phyloP scores from a whole-genome alignment of 306 rosid species.

The Begonia fuchsioides region DNA sequence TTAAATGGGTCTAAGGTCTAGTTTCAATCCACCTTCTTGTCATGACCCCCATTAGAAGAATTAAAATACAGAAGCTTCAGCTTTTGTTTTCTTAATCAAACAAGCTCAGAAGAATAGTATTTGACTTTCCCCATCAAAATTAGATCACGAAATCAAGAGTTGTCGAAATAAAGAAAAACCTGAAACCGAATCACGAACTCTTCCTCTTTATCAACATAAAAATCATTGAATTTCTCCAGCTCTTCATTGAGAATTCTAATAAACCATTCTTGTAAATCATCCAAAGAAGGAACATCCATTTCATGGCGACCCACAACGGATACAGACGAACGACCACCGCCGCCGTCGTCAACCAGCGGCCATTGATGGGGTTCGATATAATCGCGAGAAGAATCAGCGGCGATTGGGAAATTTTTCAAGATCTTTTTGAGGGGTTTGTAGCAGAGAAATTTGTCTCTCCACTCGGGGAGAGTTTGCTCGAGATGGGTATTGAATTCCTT shows the following conservation, averaged over 20 bases:
- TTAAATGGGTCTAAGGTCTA: too few species aligned
- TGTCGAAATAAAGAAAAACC: constrained; percentile 26
- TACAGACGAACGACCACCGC: constrained; percentile 1
- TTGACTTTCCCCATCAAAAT: too few species aligned
- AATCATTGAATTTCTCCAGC: constrained; percentile 77
- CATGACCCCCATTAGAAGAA: too few species aligned
- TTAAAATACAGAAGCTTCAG: too few species aligned
- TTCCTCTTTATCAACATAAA: constrained; percentile 80
- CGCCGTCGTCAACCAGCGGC: neutral
- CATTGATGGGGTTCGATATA: constrained; percentile 12
- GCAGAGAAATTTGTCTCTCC: constrained; percentile 95
- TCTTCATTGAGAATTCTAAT: constrained; percentile 57
- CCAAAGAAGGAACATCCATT: constrained; percentile 7
- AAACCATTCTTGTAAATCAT: constrained; percentile 63
- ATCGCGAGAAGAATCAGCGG: constrained; percentile 9
- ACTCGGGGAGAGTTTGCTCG: constrained; percentile 86
- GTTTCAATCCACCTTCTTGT: too few species aligned
- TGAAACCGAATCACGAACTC: constrained; percentile 83
- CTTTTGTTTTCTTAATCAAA: too few species aligned
- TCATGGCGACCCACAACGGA: neutral
- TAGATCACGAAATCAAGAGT: too few species aligned
- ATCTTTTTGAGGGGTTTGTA: constrained; percentile 84
- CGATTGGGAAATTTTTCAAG: constrained; percentile 25
- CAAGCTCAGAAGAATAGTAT: too few species aligned
- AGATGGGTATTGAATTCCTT: constrained; percentile 77